These are phyloP conservation scores for Phtheirospermum japonicum DNA, from an alignment of 257 asterid species.

Conservation along the genomic window DNA sequence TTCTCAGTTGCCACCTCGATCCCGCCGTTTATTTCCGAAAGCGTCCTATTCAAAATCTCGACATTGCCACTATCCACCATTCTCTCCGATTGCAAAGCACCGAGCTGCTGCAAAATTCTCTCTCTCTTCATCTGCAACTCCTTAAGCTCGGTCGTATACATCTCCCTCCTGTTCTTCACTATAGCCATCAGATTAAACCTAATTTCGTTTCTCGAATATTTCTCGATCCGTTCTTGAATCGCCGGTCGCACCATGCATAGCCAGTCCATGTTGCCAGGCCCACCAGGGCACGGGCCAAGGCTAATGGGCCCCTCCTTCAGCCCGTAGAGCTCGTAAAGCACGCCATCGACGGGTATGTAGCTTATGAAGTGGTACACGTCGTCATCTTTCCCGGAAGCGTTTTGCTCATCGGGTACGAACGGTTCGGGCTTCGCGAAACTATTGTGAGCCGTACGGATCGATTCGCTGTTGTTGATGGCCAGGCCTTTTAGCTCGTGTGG, in stretches of 20 bases:
- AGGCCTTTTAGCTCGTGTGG: slow-evolving; percentile 81
- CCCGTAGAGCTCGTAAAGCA: slow-evolving; percentile 81
- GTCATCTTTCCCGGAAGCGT: slow-evolving; percentile 64
- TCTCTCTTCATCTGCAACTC: slow-evolving; percentile 80
- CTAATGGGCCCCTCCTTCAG: slow-evolving; percentile 86
- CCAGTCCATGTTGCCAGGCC: slow-evolving; percentile 60
- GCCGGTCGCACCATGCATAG: slow-evolving; percentile 61
- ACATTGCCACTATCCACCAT: slow-evolving; percentile 48
- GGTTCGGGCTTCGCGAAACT: slow-evolving; percentile 82
- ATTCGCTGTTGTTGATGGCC: slow-evolving; percentile 76
- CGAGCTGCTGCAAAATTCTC: slow-evolving; percentile 59
- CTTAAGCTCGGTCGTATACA: slow-evolving; percentile 67
- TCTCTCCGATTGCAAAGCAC: slow-evolving; percentile 62
- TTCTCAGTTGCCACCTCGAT: slow-evolving; percentile 73
- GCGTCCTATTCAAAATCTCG: slow-evolving; percentile 48
- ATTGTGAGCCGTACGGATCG: slow-evolving; percentile 78
- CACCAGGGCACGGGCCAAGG: slow-evolving; percentile 63
- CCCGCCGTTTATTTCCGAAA: slow-evolving; percentile 56
- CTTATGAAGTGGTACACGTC: slow-evolving; percentile 85
- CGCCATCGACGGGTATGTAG: slow-evolving; percentile 72
- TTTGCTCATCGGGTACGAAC: slow-evolving; percentile 73
- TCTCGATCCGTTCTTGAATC: slow-evolving; percentile 73
- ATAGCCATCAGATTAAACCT: slow-evolving; percentile 73
- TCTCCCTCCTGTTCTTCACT: slow-evolving; percentile 71
- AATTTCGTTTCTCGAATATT: slow-evolving; percentile 64